Evolutionary conservation across 2,329 filamentous ascomycete species (phyloP).

Genomic region (Penicillium aurantiogriseum): DNA sequence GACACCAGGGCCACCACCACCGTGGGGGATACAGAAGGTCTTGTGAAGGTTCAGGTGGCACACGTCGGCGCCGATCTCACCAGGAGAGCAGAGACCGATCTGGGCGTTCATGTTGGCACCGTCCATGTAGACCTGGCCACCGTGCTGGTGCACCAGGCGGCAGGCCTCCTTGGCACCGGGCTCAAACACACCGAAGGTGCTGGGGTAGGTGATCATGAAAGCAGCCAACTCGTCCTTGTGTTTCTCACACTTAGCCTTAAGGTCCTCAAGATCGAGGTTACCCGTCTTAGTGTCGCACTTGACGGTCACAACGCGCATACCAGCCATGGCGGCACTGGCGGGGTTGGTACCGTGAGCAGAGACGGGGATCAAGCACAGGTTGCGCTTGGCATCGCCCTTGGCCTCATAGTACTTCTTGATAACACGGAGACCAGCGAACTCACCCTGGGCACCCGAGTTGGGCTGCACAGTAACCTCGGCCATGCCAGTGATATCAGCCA

Average conservation of each 20-base stretch:
- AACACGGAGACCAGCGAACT: slow-evolving; percentile 84
- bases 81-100: slow-evolving; percentile 90
- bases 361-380: slow-evolving; percentile 91
- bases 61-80: slow-evolving; percentile 92
- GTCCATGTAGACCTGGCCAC: slow-evolving; percentile 97
- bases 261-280: slow-evolving; percentile 82
- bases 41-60: slow-evolving; percentile 98
- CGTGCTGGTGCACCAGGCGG: slow-evolving; percentile 78
- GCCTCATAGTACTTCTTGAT: slow-evolving; percentile 82
- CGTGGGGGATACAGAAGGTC: slow-evolving; percentile 97
- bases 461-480: slow-evolving; percentile 86
- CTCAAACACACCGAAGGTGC: slow-evolving; percentile 93
- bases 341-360: slow-evolving; percentile 96
- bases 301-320: slow-evolving; percentile 88
- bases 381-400: slow-evolving; percentile 64
- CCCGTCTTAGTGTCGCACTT: slow-evolving; percentile 86
- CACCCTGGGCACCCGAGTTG: slow-evolving; percentile 93
- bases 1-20: slow-evolving; percentile 88
- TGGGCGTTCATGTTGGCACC: slow-evolving; percentile 98
- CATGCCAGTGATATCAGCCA: slow-evolving; percentile 84
- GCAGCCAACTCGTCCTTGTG: slow-evolving; percentile 81
- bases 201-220: slow-evolving; percentile 97
- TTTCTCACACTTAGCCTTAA: slow-evolving; percentile 85
- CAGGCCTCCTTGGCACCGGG: slow-evolving; percentile 83
- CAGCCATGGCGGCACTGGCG: slow-evolving; percentile 90